These are phyloP conservation scores for Taxillus chinensis DNA, from an alignment of 164 flowering plant genomes.

Conservation along the genomic window DNA sequence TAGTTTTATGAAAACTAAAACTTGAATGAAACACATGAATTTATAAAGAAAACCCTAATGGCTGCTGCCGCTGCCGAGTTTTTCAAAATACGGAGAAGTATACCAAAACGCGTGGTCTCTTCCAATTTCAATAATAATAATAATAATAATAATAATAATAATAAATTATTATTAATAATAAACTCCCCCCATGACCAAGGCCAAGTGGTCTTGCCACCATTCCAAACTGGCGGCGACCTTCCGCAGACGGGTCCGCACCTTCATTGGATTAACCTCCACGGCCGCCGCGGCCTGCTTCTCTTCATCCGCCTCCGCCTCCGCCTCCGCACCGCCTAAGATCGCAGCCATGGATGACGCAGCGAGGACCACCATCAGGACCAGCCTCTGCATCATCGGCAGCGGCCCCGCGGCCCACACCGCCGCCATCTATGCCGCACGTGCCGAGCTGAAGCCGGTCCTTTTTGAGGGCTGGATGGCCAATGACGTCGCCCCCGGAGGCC, in stretches of 20 bases:
- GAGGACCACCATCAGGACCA: conserved; percentile 33
- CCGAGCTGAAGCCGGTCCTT: conserved; percentile 80
- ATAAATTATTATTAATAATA: too few relatives aligned
- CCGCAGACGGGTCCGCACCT: conserved; percentile 12
- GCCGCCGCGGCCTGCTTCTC: conserved; percentile 12
- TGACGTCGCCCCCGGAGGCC: conserved; percentile 95
- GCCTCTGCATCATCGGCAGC: conserved; percentile 86
- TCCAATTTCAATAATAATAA: too few relatives aligned
- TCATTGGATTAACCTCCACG: conserved; percentile 16
- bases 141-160: too few relatives aligned
- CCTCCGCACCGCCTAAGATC: neutral
- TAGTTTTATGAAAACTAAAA: too few relatives aligned
- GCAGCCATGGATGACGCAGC: conserved; percentile 28
- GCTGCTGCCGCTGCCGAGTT: too few relatives aligned
- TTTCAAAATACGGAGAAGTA: too few relatives aligned
- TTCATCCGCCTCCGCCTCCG: neutral
- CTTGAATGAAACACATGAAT: too few relatives aligned
- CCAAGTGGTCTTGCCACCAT: too few relatives aligned
- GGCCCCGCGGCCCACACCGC: conserved; percentile 99
- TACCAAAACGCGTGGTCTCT: too few relatives aligned
- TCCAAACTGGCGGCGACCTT: neutral
- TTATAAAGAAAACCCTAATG: too few relatives aligned
- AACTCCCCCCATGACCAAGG: too few relatives aligned
- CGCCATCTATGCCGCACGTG: conserved; percentile 88
- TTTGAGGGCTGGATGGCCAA: conserved; percentile 99